A percentile compares a stretch with the other conserved stretches of the same genome.
Conservation (phyloP, 495 filamentous ascomycete genomes). For the Penicillium egyptiacum region DNA sequence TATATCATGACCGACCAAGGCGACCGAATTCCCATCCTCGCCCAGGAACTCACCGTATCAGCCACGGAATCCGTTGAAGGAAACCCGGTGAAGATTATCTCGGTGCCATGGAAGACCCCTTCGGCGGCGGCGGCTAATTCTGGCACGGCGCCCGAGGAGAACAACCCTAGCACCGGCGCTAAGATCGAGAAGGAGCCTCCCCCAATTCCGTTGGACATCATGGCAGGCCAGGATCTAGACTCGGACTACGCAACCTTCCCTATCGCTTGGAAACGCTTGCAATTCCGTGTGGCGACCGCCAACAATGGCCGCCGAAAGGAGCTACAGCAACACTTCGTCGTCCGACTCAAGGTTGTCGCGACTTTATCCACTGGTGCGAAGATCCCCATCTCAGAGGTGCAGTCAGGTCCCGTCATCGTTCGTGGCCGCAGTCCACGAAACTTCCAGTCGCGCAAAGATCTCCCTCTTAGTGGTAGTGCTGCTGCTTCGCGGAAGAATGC, state of each 20-base stretch:
- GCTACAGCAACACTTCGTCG: constrained; percentile 78
- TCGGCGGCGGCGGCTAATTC: constrained; percentile 55
- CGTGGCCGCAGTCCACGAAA: constrained; percentile 77
- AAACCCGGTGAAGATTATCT: constrained; percentile 85
- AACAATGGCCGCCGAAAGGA: constrained; percentile 78
- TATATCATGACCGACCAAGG: constrained; percentile 78
- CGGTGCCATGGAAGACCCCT: constrained; percentile 88
- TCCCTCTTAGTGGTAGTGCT: constrained; percentile 69
- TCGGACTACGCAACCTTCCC: constrained; percentile 77
- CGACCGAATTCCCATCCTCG: constrained; percentile 68
- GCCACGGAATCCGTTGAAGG: constrained; percentile 90
- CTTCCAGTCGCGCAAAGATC: constrained; percentile 75
- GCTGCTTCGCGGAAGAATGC: constrained; percentile 61
- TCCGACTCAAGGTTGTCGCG: constrained; percentile 70
- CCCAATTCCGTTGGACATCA: constrained; percentile 68
- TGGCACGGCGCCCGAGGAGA: constrained; percentile 50
- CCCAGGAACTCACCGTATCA: constrained; percentile 75
- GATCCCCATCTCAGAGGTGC: constrained; percentile 66
- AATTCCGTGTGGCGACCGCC: constrained; percentile 90
- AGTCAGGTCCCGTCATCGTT: constrained; percentile 74
- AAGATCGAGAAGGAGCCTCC: constrained; percentile 66
- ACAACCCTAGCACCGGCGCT: constrained; percentile 50
- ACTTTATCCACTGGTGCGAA: constrained; percentile 68
- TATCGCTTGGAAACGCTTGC: constrained; percentile 85
- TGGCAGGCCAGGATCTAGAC: constrained; percentile 75